Evolutionary conservation across 2,329 filamentous ascomycete species (phyloP), one percentile per base, ranked within the genome.

Genomic region (Mycogone perniciosa): DNA sequence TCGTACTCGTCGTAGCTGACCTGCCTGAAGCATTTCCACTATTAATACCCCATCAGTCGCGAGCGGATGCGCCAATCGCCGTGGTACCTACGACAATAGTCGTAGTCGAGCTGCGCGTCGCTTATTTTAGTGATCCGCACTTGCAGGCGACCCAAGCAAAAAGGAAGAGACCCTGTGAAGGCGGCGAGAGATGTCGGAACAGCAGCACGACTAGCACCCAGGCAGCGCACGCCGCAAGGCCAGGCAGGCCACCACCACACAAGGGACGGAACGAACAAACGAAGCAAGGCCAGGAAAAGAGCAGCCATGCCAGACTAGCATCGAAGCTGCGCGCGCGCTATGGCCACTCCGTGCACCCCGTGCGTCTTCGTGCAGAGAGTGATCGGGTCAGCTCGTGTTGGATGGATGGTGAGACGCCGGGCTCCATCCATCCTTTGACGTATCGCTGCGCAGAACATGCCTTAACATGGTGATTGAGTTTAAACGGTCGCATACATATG

Each of bases 311-410:
- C 29, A 37, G 40, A 11, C 27, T 40, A 47, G 27, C 27, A 31
- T 39, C 5, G 35, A 38, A 33, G 37, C 31, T 34, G 31, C 27
- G 39, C 38, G 4, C 37, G 29, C 35, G 50, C 50, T 52, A 50
- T 45, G 51, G 46, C 46, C 46, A 50, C 51, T 35, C 50, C 50
- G 41, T 38, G 50, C 35, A 42, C 41, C 29, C 48, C 26, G 48
- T 50, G 48, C 48, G 34, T 41, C 46, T 44, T 41, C 46, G 31
- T 42, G 46, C 46, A 50, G 44, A 35, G 48, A 50, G 41, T 53
- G 46, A 53, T 42, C 51, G 41, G 51, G 30, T 46, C 42, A 46
- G 50, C 50, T 52, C 45, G 50, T 48, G 50, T 47, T 51, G 29
- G 45, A 13, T 51, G 29, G 45, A 13, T 44, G 45, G 48, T 43